Base-by-base conservation (phyloP, 129 eudicot genomes). In the Saposhnikovia divaricata region DNA sequence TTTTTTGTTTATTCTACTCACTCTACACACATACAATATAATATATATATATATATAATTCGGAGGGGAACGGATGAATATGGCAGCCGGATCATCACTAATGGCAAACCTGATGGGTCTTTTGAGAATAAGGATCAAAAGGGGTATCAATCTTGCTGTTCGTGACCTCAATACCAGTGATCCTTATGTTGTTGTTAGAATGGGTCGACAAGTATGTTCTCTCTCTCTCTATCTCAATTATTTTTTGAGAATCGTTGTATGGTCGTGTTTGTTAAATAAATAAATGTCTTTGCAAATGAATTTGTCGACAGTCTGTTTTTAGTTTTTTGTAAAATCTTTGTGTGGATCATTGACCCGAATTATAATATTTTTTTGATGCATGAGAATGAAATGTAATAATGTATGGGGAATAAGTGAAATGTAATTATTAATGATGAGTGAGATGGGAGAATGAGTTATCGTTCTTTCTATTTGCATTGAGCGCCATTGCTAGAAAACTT, bases 101-200 rank as follows among this genome's bases (percentile, higher is more conserved):
- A 85, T 81, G 86, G 89, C 88, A 6, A 82, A 81, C 80, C 75
- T 89, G 15, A 77, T 83, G 84, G 97, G 97, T 74, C 84, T 88
- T 74, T 90, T 92, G 44, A 83, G 93, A 79, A 80, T 92, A 44
- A 88, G 86, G 31, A 72, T 92, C 12, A 88, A 85, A 53, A 86
- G 81, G 78, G 97, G 97, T 37, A 42, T 85, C 4, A 85, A 87
- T 78, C 97, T 92, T 76, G 97, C 91, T n/a, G 88, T 92, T 68
- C 91, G 97, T 5, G 97, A 92, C 76, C 85, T 92, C 50, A 80
- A 83, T 16, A 88, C 83, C 66, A 92, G 97, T 46, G 97, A 92
- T 84, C 97, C 97, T 46, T 92, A 92, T 73, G 87, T 87, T 59
- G 92, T 92, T 80, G 80, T 92, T 82, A 90, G 81, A 82, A 86